phyloP scores from a whole-genome alignment of 805 yeast species.

The Ogataea paraovalis region DNA sequence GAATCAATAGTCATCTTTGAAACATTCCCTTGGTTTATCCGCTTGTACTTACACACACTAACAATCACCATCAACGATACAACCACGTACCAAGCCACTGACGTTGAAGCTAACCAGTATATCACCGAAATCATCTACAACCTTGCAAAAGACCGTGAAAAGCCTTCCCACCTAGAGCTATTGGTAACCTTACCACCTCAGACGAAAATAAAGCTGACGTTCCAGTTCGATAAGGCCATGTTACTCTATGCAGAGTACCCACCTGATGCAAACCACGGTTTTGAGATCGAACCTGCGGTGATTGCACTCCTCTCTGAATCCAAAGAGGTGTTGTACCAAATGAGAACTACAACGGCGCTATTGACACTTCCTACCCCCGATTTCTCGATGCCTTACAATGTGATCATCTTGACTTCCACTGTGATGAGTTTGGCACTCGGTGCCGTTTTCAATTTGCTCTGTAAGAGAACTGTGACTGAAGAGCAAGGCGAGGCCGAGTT shows the following conservation, averaged over 20 bases:
- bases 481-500: slow-evolving; percentile 51
- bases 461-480: slow-evolving; percentile 70
- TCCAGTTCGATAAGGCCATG: slow-evolving; percentile 83
- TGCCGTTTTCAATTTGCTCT: slow-evolving; percentile 70
- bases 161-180: slow-evolving; percentile 83
- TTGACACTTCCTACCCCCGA: slow-evolving; percentile 93
- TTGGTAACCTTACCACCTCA: slow-evolving; percentile 59
- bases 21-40: slow-evolving; percentile 89
- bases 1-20: slow-evolving; percentile 65
- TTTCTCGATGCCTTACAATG: slow-evolving; percentile 98
- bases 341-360: slow-evolving; percentile 83
- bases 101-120: slow-evolving; percentile 31
- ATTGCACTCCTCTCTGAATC: slow-evolving; percentile 45
- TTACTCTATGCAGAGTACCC: slow-evolving; percentile 88
- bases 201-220: slow-evolving; percentile 57
- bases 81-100: slow-evolving; percentile 17
- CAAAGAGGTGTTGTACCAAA: slow-evolving; percentile 36
- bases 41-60: slow-evolving; percentile 73
- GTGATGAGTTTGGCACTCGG: slow-evolving; percentile 92
- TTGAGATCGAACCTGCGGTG: slow-evolving; percentile 89
- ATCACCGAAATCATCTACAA: slow-evolving; percentile 55
- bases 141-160: slow-evolving; percentile 75
- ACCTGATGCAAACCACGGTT: slow-evolving; percentile 99
- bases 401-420: slow-evolving; percentile 88
- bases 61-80: slow-evolving; percentile 31